Evolutionary conservation across 2,329 filamentous ascomycete species (phyloP), one percentile per base, ranked within the genome.

Genomic region (Penicillium sp.): DNA sequence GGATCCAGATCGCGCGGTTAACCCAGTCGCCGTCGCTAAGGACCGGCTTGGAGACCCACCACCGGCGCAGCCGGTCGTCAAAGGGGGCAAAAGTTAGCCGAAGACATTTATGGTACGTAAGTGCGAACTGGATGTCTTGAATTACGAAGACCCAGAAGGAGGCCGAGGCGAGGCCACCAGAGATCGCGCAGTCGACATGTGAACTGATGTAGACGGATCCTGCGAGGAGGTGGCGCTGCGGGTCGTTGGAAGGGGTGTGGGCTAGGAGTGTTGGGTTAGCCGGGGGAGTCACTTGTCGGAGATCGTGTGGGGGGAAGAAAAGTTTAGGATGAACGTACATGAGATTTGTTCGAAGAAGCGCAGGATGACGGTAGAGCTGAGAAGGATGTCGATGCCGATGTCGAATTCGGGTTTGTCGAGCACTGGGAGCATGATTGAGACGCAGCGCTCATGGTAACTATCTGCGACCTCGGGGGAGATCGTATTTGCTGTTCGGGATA

Each of bases 121-220:
- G 56, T 5, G 68, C 68, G 53, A 69, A 70, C 37, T 71, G 69
- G 18, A 72, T 70, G 51, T 72, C 70, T 48, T 72, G 70, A 56
- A 70, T 68, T 3, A 72, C 68, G 43, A 70, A 72, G 10, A 69
- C 62, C 70, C 70, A 72, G 54, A 72, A 72, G 0, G 70, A 71
- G 21, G 69, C 67, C 18, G 70, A 69, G 1, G 69, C 65, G 16
- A 72, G 66, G 7, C 68, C 68, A 6, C 65, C 65, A 5, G 67
- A 68, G 26, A 68, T 66, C 2, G 68, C 69, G 37, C 67, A 71
- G 51, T 69, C 69, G 2, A 71, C 62, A 18, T 71, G 70, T 2
- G 70, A 68, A 45, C 68, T 67, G 45, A 72, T 67, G 46, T 71
- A 72, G 10, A 72, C 70, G 0, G 70, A 72, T 7, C 70, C 70